These are phyloP conservation scores for Trypanosoma caninum DNA, from an alignment of 208 protist species.

Conservation along the genomic window DNA sequence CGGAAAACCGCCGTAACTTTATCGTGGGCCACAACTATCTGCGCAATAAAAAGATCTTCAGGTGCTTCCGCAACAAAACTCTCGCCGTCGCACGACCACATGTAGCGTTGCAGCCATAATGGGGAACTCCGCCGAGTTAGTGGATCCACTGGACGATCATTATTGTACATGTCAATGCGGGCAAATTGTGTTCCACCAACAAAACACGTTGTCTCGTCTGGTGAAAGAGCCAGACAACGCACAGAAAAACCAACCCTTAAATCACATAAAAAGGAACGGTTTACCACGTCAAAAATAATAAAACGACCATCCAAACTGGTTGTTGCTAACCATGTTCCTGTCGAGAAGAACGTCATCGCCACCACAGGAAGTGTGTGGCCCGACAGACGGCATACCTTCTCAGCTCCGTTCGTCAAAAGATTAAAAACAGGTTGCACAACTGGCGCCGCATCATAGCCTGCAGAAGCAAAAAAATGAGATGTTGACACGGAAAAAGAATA, in stretches of 20 bases:
- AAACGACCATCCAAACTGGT: constrained; percentile 26
- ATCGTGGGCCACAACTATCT: background rate
- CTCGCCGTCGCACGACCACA: constrained; percentile 3
- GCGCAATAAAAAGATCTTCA: constrained; percentile 15
- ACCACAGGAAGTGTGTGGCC: constrained; percentile 53
- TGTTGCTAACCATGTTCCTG: constrained; percentile 29
- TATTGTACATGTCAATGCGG: constrained; percentile 44
- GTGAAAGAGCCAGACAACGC: constrained; percentile 37
- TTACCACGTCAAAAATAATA: constrained; percentile 33
- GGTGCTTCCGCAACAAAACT: constrained; percentile 2
- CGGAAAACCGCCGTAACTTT: constrained; percentile 5
- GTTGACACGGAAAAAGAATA: constrained; percentile 46
- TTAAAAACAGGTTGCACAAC: constrained; percentile 39
- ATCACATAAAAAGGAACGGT: constrained; percentile 23
- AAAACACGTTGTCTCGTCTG: constrained; percentile 62
- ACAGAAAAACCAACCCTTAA: constrained; percentile 46
- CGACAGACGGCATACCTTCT: constrained; percentile 24
- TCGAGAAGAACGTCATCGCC: constrained; percentile 30
- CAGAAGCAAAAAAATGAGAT: constrained; percentile 50
- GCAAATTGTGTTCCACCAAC: constrained; percentile 52
- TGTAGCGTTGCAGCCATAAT: constrained; percentile 21
- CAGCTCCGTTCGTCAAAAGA: constrained; percentile 23
- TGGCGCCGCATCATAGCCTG: constrained; percentile 60
- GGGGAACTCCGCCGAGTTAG: constrained; percentile 7
- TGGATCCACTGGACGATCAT: constrained; percentile 16